Percentiles rank a stretch among this genome's conserved stretches.
These are phyloP conservation scores for Elsinoe australis DNA, from an alignment of 2,329 filamentous ascomycete species.

Conservation along the genomic window DNA sequence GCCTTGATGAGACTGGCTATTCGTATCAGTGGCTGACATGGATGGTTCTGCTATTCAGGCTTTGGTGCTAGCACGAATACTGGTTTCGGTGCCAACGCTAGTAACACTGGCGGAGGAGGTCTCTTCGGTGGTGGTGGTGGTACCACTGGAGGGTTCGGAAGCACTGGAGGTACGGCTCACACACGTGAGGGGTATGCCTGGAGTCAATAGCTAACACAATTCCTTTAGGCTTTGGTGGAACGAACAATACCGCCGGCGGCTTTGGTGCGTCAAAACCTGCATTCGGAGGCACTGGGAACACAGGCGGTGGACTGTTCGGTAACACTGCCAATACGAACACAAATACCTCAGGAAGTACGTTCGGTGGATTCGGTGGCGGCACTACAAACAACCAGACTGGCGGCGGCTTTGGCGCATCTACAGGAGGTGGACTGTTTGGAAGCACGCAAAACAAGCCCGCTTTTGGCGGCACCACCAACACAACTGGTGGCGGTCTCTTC, in stretches of 20 bases:
- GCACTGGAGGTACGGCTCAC: slow-evolving; percentile 19
- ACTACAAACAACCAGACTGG: slow-evolving; percentile 22
- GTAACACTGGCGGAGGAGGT: slow-evolving; percentile 25
- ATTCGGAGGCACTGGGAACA: slow-evolving; percentile 26
- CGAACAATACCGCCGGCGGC: slow-evolving; percentile 19
- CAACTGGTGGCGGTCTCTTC: slow-evolving; percentile 34
- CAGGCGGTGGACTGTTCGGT: slow-evolving; percentile 27
- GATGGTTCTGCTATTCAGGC: slow-evolving; percentile 17
- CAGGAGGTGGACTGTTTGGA: slow-evolving; percentile 27
- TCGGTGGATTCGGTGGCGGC: slow-evolving; percentile 24
- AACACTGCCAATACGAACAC: slow-evolving; percentile 20
- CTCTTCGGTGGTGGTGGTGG: slow-evolving; percentile 34
- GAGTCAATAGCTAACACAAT: not conserved
- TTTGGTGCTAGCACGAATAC: slow-evolving; percentile 21
- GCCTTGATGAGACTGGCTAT: not conserved
- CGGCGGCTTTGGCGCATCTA: slow-evolving; percentile 20
- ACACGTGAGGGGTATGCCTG: not conserved
- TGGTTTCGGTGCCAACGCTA: slow-evolving; percentile 22
- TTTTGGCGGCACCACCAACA: slow-evolving; percentile 44
- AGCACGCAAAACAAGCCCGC: slow-evolving; percentile 39
- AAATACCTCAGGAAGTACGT: slow-evolving; percentile 22
- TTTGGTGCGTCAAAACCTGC: slow-evolving; percentile 23
- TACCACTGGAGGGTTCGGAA: slow-evolving; percentile 22
- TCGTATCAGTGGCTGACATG: not conserved
- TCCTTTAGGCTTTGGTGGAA: slow-evolving; percentile 21